Percentiles rank a stretch among this genome's conserved stretches.
phyloP scores from a whole-genome alignment of 1,284 basidiomycete species.

The Naganishia sp. region DNA sequence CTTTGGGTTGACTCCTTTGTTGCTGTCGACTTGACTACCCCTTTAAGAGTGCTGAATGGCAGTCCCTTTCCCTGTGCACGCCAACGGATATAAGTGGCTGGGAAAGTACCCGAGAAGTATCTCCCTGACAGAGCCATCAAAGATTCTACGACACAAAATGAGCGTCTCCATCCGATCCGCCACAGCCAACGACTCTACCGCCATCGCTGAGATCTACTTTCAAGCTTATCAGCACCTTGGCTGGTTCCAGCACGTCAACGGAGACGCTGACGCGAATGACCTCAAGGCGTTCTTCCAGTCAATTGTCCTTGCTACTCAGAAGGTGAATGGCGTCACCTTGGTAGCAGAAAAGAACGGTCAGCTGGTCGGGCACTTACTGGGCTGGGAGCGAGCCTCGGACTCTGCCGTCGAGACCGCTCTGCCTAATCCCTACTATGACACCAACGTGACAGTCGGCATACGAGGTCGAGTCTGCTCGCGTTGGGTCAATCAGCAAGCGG shows the following conservation, averaged over 20 bases:
- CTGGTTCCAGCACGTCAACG: slow-evolving; percentile 26
- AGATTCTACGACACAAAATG: neutral
- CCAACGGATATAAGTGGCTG: no score
- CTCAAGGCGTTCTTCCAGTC: slow-evolving; percentile 5
- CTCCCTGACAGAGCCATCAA: neutral
- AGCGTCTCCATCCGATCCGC: slow-evolving; percentile 21
- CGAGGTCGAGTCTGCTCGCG: slow-evolving; percentile 8
- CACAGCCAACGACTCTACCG: neutral
- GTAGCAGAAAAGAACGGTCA: slow-evolving; percentile 11
- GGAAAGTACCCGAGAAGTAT: no score
- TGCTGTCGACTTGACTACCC: no score
- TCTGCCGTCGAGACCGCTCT: neutral
- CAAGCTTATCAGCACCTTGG: slow-evolving; percentile 8
- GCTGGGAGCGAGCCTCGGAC: slow-evolving; percentile 11
- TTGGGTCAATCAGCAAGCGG: slow-evolving; percentile 24
- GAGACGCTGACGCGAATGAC: slow-evolving; percentile 8
- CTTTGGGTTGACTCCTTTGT: no score
- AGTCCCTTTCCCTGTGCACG: no score
- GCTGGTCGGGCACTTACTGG: slow-evolving; percentile 8
- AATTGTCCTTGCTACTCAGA: neutral
- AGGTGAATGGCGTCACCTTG: slow-evolving; percentile 4
- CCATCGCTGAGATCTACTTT: slow-evolving; percentile 17
- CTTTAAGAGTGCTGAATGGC: no score
- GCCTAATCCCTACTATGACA: slow-evolving; percentile 19
- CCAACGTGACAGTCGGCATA: slow-evolving; percentile 10